Evolutionary conservation across 2,329 filamentous ascomycete genomes (phyloP).

Genomic region (Rosellinia necatrix): DNA sequence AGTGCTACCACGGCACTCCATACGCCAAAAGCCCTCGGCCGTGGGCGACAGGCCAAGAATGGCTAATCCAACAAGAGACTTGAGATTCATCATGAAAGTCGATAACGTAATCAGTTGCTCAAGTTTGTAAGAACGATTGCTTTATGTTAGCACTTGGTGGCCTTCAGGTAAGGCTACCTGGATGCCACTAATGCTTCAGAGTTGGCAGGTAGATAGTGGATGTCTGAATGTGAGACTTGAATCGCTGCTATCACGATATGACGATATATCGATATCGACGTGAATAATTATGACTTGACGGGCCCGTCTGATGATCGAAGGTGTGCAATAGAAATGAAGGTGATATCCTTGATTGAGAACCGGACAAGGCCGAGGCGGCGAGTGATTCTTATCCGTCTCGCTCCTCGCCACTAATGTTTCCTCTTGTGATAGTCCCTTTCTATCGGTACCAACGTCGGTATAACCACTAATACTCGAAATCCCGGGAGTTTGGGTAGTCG

Average conservation of each 20-base stretch:
- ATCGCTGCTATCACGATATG: background rate
- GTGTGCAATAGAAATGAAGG: background rate
- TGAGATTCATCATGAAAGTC: conserved; percentile 28
- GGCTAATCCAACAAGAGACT: conserved; percentile 34
- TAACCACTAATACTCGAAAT: background rate
- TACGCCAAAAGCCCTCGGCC: conserved; percentile 80
- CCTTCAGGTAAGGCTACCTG: background rate
- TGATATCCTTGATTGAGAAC: conserved; percentile 5
- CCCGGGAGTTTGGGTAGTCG: conserved; percentile 1
- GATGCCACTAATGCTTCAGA: background rate
- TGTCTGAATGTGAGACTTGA: background rate
- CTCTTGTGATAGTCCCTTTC: background rate
- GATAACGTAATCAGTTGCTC: background rate
- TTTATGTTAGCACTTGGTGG: background rate
- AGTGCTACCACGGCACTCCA: conserved; percentile 76
- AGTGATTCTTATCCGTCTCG: background rate
- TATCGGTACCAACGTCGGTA: background rate
- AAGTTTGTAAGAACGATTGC: background rate
- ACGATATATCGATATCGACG: background rate
- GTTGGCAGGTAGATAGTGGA: background rate
- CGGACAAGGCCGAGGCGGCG: background rate
- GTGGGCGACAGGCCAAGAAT: conserved; percentile 42
- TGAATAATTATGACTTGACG: background rate
- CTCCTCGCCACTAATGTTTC: background rate
- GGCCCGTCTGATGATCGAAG: background rate